phyloP scores from a whole-genome alignment of 202 grass and related monocot species.

The Eragrostis tef region DNA sequence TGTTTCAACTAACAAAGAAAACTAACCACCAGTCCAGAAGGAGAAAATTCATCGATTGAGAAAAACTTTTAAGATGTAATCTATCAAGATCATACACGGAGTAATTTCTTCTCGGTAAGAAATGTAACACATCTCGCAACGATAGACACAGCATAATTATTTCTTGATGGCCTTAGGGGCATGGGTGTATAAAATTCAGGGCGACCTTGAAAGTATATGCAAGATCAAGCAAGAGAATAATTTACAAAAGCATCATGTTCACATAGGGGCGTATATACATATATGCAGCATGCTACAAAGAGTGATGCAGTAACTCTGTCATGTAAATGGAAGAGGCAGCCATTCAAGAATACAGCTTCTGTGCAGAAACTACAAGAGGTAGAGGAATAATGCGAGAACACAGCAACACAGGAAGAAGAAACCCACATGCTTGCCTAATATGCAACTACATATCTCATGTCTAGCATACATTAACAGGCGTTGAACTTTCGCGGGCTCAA shows the following conservation, averaged over 20 bases:
- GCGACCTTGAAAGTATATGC: background rate
- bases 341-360: slow-evolving; percentile 12
- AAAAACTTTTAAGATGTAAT: background rate
- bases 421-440: background rate
- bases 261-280: background rate
- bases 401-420: background rate
- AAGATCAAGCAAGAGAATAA: background rate
- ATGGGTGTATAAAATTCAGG: background rate
- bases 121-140: background rate
- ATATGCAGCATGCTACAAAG: slow-evolving; percentile 3
- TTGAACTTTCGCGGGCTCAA: slow-evolving; percentile 16
- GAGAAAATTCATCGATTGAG: background rate
- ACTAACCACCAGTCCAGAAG: background rate
- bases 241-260: background rate
- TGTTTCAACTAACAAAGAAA: background rate
- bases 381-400: background rate
- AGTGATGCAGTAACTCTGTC: slow-evolving; percentile 6
- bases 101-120: background rate
- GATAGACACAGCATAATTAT: background rate
- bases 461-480: background rate
- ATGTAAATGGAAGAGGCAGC: slow-evolving; percentile 12
- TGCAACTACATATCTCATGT: slow-evolving; percentile 16
- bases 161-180: background rate
- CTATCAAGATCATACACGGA: background rate
- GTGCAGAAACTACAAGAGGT: background rate